phyloP scores from a whole-genome alignment of 164 flowering plant species.

The Platanus orientalis region DNA sequence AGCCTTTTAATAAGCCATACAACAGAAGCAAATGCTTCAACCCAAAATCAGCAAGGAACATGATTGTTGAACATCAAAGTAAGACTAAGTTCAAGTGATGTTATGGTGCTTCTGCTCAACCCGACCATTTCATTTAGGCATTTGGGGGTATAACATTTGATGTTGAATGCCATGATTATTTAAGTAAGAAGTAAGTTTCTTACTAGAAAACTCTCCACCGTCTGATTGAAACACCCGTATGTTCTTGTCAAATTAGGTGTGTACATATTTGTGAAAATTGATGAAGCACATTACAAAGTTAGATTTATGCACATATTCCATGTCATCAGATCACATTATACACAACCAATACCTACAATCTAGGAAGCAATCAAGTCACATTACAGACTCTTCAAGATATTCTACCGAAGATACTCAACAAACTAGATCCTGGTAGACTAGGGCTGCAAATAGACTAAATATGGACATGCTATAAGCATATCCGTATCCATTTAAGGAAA shows the following conservation, averaged over 20 bases:
- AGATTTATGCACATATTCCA: too few species aligned
- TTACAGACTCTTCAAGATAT: too few species aligned
- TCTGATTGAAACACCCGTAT: not conserved
- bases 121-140: not conserved
- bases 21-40: constrained; percentile 9
- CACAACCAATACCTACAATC: too few species aligned
- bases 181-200: not conserved
- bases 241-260: not conserved
- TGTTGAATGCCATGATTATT: not conserved
- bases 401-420: too few species aligned
- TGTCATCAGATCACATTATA: too few species aligned
- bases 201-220: not conserved
- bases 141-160: not conserved
- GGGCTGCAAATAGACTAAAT: too few species aligned
- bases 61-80: not conserved
- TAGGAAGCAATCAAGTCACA: too few species aligned
- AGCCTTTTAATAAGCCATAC: constrained; percentile 3
- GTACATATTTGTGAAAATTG: not conserved
- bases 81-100: not conserved
- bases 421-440: too few species aligned
- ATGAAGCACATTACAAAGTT: too few species aligned
- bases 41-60: constrained; percentile 3
- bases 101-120: not conserved
- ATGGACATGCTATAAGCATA: too few species aligned
- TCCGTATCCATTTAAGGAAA: too few species aligned